Conservation (phyloP, 768 basidiomycete species). For the Chalciporus sphaerocephalus region DNA sequence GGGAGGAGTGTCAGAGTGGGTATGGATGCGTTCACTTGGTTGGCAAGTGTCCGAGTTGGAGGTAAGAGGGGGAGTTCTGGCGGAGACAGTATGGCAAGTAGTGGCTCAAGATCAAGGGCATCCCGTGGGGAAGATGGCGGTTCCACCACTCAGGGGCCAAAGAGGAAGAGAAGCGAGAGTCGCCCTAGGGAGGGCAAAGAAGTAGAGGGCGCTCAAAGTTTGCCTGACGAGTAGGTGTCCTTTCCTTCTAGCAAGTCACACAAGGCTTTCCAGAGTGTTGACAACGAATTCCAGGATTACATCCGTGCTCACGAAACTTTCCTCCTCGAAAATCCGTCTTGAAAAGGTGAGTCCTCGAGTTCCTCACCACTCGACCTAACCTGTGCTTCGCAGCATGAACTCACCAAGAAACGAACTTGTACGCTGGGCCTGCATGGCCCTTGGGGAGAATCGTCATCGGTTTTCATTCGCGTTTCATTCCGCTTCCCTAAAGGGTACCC, state of each 20-base stretch:
- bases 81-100: slow-evolving; percentile 45
- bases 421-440: slow-evolving; percentile 86
- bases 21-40: slow-evolving; percentile 69
- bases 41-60: slow-evolving; percentile 68
- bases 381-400: slow-evolving; percentile 47
- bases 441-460: slow-evolving; percentile 83
- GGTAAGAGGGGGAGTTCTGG: slow-evolving; percentile 52
- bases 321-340: slow-evolving; percentile 69
- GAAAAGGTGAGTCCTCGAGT: slow-evolving; percentile 60
- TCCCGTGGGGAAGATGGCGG: slow-evolving; percentile 22
- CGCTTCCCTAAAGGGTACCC: slow-evolving; percentile 85
- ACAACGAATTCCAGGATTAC: slow-evolving; percentile 51
- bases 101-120: slow-evolving; percentile 40
- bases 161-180: slow-evolving; percentile 48
- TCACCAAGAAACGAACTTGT: slow-evolving; percentile 70
- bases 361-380: slow-evolving; percentile 1
- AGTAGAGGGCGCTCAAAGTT: slow-evolving; percentile 40
- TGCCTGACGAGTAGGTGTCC: slow-evolving; percentile 68
- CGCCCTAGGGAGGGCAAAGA: slow-evolving; percentile 31
- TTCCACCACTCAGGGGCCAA: slow-evolving; percentile 10
- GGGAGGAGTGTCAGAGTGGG: slow-evolving; percentile 55
- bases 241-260: neutral
- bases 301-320: slow-evolving; percentile 61
- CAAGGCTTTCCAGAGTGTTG: neutral
- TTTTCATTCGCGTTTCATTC: slow-evolving; percentile 85